These are phyloP conservation scores for Spathaspora sp. DNA, from an alignment of 805 yeast genomes.

Conservation along the genomic window DNA sequence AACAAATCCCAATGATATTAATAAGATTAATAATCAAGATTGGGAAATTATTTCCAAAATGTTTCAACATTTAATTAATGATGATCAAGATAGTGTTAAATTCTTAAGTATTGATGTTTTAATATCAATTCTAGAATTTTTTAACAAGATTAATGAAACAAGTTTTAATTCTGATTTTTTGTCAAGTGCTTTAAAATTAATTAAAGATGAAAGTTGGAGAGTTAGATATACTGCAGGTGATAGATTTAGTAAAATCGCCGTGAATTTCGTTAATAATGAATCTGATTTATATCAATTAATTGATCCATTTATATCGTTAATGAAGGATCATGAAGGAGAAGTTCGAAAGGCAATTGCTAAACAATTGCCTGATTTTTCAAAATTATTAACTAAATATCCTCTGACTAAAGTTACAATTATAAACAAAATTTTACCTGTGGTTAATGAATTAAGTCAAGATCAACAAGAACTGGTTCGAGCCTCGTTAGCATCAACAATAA, in stretches of 20 bases:
- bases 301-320: constrained; percentile 68
- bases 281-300: constrained; percentile 56
- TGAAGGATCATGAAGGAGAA: constrained; percentile 94
- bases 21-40: constrained; percentile 51
- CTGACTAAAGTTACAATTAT: constrained; percentile 48
- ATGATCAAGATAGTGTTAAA: constrained; percentile 93
- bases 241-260: constrained; percentile 71
- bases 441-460: constrained; percentile 81
- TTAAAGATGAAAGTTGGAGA: constrained; percentile 93
- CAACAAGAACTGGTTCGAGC: constrained; percentile 92
- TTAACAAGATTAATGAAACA: constrained; percentile 53
- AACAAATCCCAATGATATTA: constrained; percentile 33
- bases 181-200: constrained; percentile 63
- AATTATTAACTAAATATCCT: constrained; percentile 39
- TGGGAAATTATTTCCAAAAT: constrained; percentile 78
- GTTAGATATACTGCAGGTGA: constrained; percentile 99
- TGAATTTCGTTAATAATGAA: constrained; percentile 55
- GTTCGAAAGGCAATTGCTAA: constrained; percentile 93
- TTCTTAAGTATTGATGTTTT: constrained; percentile 84
- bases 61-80: constrained; percentile 75
- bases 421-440: constrained; percentile 74
- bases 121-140: constrained; percentile 72
- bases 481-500: constrained; percentile 83
- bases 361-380: constrained; percentile 77
- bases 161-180: constrained; percentile 63